Evolutionary conservation across 805 yeast species (phyloP).

Genomic region (Candida maesae): DNA sequence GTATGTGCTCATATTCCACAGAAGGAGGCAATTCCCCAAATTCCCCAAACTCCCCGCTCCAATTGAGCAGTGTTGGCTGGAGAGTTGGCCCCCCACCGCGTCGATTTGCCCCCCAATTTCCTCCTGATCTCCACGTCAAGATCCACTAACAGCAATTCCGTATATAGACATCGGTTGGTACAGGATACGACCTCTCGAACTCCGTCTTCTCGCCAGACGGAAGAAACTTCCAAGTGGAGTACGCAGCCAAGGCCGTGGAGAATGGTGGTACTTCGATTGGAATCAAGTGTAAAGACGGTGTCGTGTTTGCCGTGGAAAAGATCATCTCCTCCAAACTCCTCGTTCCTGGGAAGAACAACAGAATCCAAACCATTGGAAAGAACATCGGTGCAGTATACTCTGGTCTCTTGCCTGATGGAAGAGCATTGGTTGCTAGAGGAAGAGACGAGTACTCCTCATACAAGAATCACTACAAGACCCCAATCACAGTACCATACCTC

Average conservation of each 20-base stretch:
- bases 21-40: no score
- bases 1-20: no score
- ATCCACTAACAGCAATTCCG: neutral
- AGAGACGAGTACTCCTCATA: conserved; percentile 86
- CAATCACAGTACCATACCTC: conserved; percentile 76
- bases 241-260: conserved; percentile 96
- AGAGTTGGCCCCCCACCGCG: no score
- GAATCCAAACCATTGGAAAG: conserved; percentile 89
- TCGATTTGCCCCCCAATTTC: neutral
- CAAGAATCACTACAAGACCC: conserved; percentile 69
- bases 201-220: conserved; percentile 90
- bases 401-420: conserved; percentile 94
- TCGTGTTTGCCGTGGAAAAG: conserved; percentile 97
- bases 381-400: conserved; percentile 95
- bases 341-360: conserved; percentile 83
- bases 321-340: conserved; percentile 79
- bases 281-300: conserved; percentile 86
- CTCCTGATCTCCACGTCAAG: neutral
- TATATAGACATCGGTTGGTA: conserved; percentile 92
- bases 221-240: conserved; percentile 95
- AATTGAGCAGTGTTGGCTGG: no score
- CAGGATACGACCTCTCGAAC: conserved; percentile 97
- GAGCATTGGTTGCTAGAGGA: conserved; percentile 87
- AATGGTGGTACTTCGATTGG: conserved; percentile 96
- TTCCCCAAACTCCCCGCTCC: no score